Conservation (phyloP, 192 early-diverging fungal species). For the Coemansia aciculifera region DNA sequence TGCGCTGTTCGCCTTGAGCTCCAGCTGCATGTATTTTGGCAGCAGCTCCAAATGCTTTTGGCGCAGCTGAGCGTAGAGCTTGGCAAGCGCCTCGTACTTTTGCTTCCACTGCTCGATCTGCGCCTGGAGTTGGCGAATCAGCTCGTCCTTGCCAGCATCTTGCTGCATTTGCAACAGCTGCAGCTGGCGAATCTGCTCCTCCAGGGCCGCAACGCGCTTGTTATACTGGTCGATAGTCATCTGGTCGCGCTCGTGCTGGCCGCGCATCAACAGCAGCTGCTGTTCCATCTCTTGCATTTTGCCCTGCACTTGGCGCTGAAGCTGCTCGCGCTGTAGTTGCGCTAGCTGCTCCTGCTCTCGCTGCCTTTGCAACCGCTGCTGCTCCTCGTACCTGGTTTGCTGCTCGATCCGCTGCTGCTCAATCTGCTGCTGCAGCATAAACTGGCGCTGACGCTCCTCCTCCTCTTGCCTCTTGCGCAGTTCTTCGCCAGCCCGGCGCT, state of each 20-base stretch:
- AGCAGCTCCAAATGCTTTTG: slow-evolving; percentile 94
- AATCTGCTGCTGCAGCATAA: slow-evolving; percentile 56
- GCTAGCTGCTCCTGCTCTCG: slow-evolving; percentile 71
- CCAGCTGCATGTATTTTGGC: slow-evolving; percentile 85
- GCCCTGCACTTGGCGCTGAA: slow-evolving; percentile 76
- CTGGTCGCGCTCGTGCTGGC: slow-evolving; percentile 81
- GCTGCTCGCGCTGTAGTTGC: slow-evolving; percentile 76
- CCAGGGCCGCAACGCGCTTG: slow-evolving; percentile 75
- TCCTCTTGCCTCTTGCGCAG: slow-evolving; percentile 68
- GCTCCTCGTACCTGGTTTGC: slow-evolving; percentile 74
- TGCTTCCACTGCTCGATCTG: slow-evolving; percentile 96
- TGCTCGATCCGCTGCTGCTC: slow-evolving; percentile 67
- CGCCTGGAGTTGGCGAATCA: slow-evolving; percentile 82
- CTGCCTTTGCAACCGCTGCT: slow-evolving; percentile 72
- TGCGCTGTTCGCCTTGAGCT: slow-evolving; percentile 76
- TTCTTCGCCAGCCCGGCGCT: slow-evolving; percentile 61
- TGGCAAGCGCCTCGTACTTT: slow-evolving; percentile 97
- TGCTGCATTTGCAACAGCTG: slow-evolving; percentile 70
- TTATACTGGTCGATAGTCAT: slow-evolving; percentile 87
- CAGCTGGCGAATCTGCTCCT: slow-evolving; percentile 78
- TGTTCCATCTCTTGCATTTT: slow-evolving; percentile 76
- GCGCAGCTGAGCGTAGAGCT: slow-evolving; percentile 94
- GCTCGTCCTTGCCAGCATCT: slow-evolving; percentile 80
- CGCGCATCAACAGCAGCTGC: slow-evolving; percentile 74
- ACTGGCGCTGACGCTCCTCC: slow-evolving; percentile 59